phyloP scores from a whole-genome alignment of 768 basidiomycete species.

The Leucocoprinus sp. region DNA sequence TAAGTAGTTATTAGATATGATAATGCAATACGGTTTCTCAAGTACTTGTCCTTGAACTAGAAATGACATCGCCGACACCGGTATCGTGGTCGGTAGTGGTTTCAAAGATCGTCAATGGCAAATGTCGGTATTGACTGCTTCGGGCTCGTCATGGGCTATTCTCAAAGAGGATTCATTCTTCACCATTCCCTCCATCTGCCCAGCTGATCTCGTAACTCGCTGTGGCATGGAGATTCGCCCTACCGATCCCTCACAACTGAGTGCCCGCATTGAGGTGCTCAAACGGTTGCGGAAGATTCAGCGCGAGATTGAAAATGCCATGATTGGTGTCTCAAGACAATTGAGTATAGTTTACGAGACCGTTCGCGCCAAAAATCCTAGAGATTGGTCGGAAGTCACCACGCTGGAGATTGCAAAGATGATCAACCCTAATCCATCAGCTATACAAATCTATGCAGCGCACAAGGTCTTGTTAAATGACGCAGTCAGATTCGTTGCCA shows the following conservation, averaged over 20 bases:
- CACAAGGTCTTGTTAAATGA: conserved; percentile 61
- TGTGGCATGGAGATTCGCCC: conserved; percentile 34
- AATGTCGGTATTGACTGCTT: conserved; percentile 24
- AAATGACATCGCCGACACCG: conserved; percentile 20
- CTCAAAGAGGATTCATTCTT: conserved; percentile 49
- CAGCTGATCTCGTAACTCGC: conserved; percentile 34
- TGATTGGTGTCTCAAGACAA: conserved; percentile 18
- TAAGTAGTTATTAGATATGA: conserved; percentile 15
- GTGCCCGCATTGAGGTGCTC: conserved; percentile 60
- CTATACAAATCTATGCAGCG: conserved; percentile 33
- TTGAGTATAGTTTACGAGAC: conserved; percentile 34
- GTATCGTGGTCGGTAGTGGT: conserved; percentile 23
- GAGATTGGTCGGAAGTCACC: conserved; percentile 49
- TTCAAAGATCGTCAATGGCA: conserved; percentile 13
- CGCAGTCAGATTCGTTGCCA: conserved; percentile 44
- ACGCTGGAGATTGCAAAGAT: conserved; percentile 43
- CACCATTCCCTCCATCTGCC: conserved; percentile 47
- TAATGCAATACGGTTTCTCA: not conserved
- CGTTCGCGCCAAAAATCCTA: conserved; percentile 36
- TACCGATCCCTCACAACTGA: conserved; percentile 26
- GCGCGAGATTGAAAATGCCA: conserved; percentile 33
- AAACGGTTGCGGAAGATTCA: conserved; percentile 49
- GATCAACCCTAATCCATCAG: conserved; percentile 27
- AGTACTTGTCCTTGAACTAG: conserved; percentile 13
- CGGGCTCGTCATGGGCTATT: conserved; percentile 49